Conservation (phyloP, 352 stramenopile species). For the Pythium aquatile region DNA sequence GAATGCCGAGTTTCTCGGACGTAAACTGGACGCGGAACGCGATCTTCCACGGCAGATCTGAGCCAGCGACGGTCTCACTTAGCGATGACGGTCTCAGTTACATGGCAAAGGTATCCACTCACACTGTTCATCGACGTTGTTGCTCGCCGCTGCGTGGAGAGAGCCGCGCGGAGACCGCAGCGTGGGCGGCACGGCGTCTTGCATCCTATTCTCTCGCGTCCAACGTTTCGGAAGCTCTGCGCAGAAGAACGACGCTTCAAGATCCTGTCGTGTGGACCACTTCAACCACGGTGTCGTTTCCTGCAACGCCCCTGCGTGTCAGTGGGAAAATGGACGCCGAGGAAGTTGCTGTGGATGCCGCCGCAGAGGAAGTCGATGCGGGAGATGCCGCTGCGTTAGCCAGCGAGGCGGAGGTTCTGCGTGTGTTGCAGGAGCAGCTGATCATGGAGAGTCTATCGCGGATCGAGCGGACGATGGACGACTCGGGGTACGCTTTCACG, state of each 20-base stretch:
- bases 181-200: conserved; percentile 9
- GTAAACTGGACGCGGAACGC: conserved; percentile 81
- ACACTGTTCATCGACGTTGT: conserved; percentile 19
- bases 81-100: neutral
- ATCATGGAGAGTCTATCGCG: conserved; percentile 59
- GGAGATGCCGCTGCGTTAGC: conserved; percentile 7
- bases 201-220: conserved; percentile 1
- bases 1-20: conserved; percentile 74
- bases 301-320: neutral
- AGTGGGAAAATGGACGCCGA: neutral
- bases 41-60: conserved; percentile 80
- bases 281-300: neutral
- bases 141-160: conserved; percentile 1
- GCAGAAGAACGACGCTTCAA: conserved; percentile 19
- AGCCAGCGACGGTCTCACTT: neutral
- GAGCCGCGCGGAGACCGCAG: conserved; percentile 26
- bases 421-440: conserved; percentile 43
- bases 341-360: neutral
- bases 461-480: conserved; percentile 70
- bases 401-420: conserved; percentile 32
- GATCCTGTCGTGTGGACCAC: conserved; percentile 22
- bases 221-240: neutral
- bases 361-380: conserved; percentile 2
- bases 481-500: conserved; percentile 78
- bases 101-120: neutral